phyloP scores from a whole-genome alignment of 805 yeast genomes.

The Nakazawaea peltata region DNA sequence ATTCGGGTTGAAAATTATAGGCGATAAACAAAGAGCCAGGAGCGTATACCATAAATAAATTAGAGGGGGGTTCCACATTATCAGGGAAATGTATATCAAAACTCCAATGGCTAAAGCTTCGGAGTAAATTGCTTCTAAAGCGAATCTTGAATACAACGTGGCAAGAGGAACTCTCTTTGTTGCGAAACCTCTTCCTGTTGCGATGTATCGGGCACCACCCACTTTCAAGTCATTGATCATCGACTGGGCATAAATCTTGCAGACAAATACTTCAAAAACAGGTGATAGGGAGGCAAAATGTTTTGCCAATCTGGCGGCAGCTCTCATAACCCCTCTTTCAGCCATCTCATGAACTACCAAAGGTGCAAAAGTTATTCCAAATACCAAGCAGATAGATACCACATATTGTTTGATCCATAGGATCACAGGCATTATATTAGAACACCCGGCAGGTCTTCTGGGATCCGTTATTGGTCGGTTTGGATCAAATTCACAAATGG shows the following conservation, averaged over 20 bases:
- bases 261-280: constrained; percentile 71
- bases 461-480: constrained; percentile 54
- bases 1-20: constrained; percentile 71
- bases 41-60: constrained; percentile 71
- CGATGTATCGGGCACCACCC: constrained; percentile 78
- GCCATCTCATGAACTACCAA: constrained; percentile 68
- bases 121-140: constrained; percentile 58
- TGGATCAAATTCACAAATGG: constrained; percentile 53
- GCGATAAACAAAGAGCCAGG: constrained; percentile 58
- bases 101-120: constrained; percentile 46
- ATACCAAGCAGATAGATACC: constrained; percentile 65
- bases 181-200: constrained; percentile 81
- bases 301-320: constrained; percentile 51
- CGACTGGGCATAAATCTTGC: constrained; percentile 68
- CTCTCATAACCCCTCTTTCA: constrained; percentile 70
- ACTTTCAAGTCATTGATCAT: constrained; percentile 58
- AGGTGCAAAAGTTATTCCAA: constrained; percentile 68
- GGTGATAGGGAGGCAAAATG: constrained; percentile 71
- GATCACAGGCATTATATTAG: constrained; percentile 60
- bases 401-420: constrained; percentile 69
- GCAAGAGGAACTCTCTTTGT: constrained; percentile 63
- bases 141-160: constrained; percentile 59
- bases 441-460: constrained; percentile 61
- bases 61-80: constrained; percentile 54
- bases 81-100: constrained; percentile 47